These are phyloP conservation scores for Clavispora fructus DNA, from an alignment of 805 yeast genomes.

Conservation along the genomic window DNA sequence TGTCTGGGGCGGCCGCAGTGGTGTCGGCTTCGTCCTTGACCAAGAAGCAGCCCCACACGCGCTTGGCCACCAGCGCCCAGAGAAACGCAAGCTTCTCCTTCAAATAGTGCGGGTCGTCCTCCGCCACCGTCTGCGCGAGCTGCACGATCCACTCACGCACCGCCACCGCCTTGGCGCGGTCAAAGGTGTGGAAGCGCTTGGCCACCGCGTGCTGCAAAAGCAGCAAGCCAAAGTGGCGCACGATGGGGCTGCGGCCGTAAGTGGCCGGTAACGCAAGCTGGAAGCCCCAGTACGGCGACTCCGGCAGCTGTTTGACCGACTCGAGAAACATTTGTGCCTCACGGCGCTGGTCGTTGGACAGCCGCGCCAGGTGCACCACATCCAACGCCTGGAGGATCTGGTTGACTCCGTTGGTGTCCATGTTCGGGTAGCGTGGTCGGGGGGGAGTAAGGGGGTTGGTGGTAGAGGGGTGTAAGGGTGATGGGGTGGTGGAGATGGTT, in stretches of 20 bases:
- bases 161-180: slow-evolving; percentile 53
- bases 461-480: not conserved
- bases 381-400: slow-evolving; percentile 78
- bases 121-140: slow-evolving; percentile 53
- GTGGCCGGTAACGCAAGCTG: slow-evolving; percentile 66
- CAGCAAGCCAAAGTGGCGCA: slow-evolving; percentile 87
- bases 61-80: slow-evolving; percentile 89
- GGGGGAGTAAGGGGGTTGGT: not conserved
- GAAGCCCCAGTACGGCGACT: slow-evolving; percentile 90
- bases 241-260: slow-evolving; percentile 55
- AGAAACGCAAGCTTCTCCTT: slow-evolving; percentile 84
- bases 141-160: slow-evolving; percentile 83
- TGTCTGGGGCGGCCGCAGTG: slow-evolving; percentile 25
- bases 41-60: slow-evolving; percentile 83
- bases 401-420: slow-evolving; percentile 64
- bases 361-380: slow-evolving; percentile 61
- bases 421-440: no score
- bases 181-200: slow-evolving; percentile 50
- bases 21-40: slow-evolving; percentile 30
- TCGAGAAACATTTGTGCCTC: slow-evolving; percentile 66
- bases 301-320: slow-evolving; percentile 66
- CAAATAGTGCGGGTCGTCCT: slow-evolving; percentile 80
- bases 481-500: no score
- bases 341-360: slow-evolving; percentile 52
- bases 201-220: slow-evolving; percentile 70